Base-by-base conservation (phyloP, 805 yeast genomes). In the Myxozyma neglecta region DNA sequence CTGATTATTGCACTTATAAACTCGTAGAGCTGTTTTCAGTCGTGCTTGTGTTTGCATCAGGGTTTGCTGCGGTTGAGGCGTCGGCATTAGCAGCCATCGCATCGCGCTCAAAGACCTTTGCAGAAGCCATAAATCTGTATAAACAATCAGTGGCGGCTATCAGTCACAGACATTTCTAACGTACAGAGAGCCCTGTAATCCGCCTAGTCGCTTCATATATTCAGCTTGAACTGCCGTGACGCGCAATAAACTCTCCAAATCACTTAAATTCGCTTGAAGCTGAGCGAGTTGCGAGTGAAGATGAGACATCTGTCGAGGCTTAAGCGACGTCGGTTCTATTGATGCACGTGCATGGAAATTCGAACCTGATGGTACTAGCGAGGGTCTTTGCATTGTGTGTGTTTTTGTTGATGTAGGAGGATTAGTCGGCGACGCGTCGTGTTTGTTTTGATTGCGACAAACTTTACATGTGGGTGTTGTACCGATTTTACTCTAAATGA, bases 181-280 rank as follows among this genome's bases (percentile, higher is more conserved):
- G n/a, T 68, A 76, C 77, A 85, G 72, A 11, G 83, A 74, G 2
- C 86, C 87, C 63, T 85, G 88, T 68, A 82, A 75, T 52, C 82
- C 77, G 3, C 87, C 89, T 44, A 85, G 71, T 59, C 78, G 76
- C 67, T 82, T 79, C 39, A 85, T 82, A 29, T 78, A 74, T 60
- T 80, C 77, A 43, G 81, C 83, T 67, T 85, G 89, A 24, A 77
- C 76, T 8, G 81, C 73, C 3, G 87, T 82, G 9, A 81, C 80
- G 44, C 77, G 75, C 37, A 85, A 70, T 60, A 83, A 71, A 58
- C 76, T 80, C 65, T 83, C 83, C 69, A 85, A 77, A 58, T 83
- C 86, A 8, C 77, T 68, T 14, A 85, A 65, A 64, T 84, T 84
- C 7, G 86, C 81, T 63, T 83, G 84, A n/a, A 85, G 73, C 65